Conservation (phyloP, 2,329 filamentous ascomycete species). For the Colletotrichum tofieldiae region DNA sequence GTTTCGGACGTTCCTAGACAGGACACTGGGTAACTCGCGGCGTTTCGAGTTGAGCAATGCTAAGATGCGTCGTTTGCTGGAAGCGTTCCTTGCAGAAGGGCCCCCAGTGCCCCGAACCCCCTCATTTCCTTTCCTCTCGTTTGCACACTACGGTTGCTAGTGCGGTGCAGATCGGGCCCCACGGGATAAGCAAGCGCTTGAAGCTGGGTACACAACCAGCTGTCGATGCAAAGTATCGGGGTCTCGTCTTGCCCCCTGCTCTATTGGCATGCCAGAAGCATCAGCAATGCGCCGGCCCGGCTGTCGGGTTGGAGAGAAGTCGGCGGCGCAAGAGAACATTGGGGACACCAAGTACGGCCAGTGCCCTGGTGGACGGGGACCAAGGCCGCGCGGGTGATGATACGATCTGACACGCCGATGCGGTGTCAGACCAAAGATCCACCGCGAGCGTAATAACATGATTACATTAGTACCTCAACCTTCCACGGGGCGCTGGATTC, state of each 20-base stretch:
- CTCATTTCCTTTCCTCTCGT: slow-evolving; percentile 6
- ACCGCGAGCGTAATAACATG: slow-evolving; percentile 25
- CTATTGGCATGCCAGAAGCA: slow-evolving; percentile 17
- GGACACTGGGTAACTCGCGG: slow-evolving; percentile 14
- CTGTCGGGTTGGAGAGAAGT: background rate
- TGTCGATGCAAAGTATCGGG: background rate
- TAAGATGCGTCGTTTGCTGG: slow-evolving; percentile 18
- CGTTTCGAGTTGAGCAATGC: slow-evolving; percentile 40
- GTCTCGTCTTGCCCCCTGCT: background rate
- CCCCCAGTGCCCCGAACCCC: background rate
- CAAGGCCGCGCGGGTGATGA: slow-evolving; percentile 23
- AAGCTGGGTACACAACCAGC: slow-evolving; percentile 13
- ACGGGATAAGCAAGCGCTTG: slow-evolving; percentile 11
- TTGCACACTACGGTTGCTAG: background rate
- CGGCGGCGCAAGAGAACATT: background rate
- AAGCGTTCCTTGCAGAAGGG: slow-evolving; percentile 11
- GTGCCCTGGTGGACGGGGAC: background rate
- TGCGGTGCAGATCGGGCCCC: slow-evolving; percentile 14
- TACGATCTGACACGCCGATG: slow-evolving; percentile 31
- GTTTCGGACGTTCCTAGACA: slow-evolving; percentile 31
- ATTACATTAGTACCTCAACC: slow-evolving; percentile 10
- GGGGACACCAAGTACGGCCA: too few species aligned
- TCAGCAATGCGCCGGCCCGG: slow-evolving; percentile 21
- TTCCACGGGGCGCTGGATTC: slow-evolving; percentile 8
- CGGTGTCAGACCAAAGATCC: slow-evolving; percentile 28